Base-by-base conservation (phyloP, 2,329 filamentous ascomycete genomes). In the Bipolaris gigantea region DNA sequence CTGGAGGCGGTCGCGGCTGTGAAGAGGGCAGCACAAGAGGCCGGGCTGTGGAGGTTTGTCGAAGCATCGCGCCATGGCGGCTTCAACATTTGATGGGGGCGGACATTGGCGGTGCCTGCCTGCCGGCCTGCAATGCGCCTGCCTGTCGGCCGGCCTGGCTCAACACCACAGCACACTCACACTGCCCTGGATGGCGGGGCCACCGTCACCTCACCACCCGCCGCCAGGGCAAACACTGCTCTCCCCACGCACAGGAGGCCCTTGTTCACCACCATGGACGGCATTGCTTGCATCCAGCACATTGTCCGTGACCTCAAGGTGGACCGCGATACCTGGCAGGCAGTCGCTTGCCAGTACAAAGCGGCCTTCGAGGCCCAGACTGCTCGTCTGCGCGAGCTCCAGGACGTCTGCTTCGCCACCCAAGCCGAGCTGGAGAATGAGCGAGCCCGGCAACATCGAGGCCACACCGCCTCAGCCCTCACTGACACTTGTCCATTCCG, bases 41-140 rank as follows among this genome's bases (percentile, higher is more conserved):
- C 86, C 40, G 89, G 90, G 0, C 75, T 94, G 16, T 94, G 89
- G 90, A 80, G 90, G 18, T 90, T 94, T 70, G 86, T 88, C 54
- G 89, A 94, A 56, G 77, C 78, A 44, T 79, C 82, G 46, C 78
- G 80, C 57, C 80, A 85, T 62, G 79, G 80, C 39, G 81, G 80
- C 13, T 86, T 85, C 70, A 83, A 79, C 41, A 75, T 78, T 11
- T 73, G 59, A 72, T 11, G 13, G 11, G 11, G 8, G 32, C 36
- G 35, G n/a, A 16, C 16, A 5, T 36, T 18, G 35, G 27, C 13
- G 9, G 25, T 27, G 21, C 34, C 40, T 40, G 7, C 19, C 25
- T 27, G 25, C 10, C 25, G 9, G 25, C 8, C 19, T 54, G 25
- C 10, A 3, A 10, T 25, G 11, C 7, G 38, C 21, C 16, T 15